These are phyloP conservation scores for Hevea brasiliensis DNA, from an alignment of 345 rosid species.

Conservation along the genomic window DNA sequence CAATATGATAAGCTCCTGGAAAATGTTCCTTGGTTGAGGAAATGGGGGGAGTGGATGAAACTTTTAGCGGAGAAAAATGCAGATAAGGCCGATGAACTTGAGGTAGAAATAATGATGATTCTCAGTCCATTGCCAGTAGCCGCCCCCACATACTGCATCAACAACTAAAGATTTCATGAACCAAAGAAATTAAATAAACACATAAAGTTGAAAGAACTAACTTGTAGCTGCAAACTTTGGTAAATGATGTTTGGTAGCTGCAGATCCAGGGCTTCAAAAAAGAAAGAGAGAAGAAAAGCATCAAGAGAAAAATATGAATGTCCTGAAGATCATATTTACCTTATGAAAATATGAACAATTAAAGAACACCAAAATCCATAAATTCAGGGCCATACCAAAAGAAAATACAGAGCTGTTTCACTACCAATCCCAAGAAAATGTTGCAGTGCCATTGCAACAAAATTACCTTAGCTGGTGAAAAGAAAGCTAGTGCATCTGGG, in stretches of 20 bases:
- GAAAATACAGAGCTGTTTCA: constrained; percentile 59
- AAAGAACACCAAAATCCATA: neutral
- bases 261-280: constrained; percentile 75
- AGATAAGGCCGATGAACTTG: constrained; percentile 30
- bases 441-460: constrained; percentile 53
- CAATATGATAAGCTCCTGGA: constrained; percentile 23
- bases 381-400: constrained; percentile 54
- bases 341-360: neutral
- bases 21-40: constrained; percentile 21
- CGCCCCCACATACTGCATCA: constrained; percentile 68
- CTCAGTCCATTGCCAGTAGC: constrained; percentile 69
- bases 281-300: neutral
- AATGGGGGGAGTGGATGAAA: constrained; percentile 5
- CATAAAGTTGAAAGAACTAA: constrained; percentile 13
- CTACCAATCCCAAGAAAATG: constrained; percentile 61
- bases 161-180: constrained; percentile 15
- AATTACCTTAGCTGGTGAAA: constrained; percentile 92
- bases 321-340: neutral
- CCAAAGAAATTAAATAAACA: neutral
- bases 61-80: constrained; percentile 14
- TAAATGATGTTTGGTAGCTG: constrained; percentile 69
- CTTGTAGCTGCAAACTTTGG: constrained; percentile 67
- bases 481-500: constrained; percentile 93
- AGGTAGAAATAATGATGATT: constrained; percentile 38
- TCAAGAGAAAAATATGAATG: neutral